Percentiles rank a stretch among this genome's conserved stretches.
These are phyloP conservation scores for Podaxis carcinomalis DNA, from an alignment of 768 basidiomycete genomes.

Conservation along the genomic window DNA sequence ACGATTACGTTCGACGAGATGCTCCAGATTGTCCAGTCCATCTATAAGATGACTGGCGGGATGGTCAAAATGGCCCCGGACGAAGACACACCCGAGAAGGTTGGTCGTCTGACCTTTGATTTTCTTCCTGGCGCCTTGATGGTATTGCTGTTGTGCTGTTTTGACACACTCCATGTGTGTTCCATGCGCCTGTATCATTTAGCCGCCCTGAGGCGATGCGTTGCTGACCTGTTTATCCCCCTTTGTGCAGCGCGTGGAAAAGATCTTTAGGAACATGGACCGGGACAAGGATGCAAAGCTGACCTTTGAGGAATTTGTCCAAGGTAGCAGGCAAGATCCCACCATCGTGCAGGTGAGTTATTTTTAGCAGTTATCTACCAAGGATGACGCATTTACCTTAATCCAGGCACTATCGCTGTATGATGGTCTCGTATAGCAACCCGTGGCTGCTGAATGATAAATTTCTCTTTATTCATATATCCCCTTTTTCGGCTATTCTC, in stretches of 20 bases:
- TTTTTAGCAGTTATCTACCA: slow-evolving; percentile 9
- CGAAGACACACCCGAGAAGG: slow-evolving; percentile 99
- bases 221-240: slow-evolving; percentile 13
- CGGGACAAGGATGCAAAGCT: slow-evolving; percentile 89
- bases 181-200: background rate
- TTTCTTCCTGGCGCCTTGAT: background rate
- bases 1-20: slow-evolving; percentile 98
- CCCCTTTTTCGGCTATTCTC: background rate
- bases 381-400: slow-evolving; percentile 11
- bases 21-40: slow-evolving; percentile 95
- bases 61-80: slow-evolving; percentile 99
- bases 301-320: slow-evolving; percentile 96
- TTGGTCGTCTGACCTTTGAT: slow-evolving; percentile 21
- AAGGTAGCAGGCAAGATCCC: slow-evolving; percentile 98
- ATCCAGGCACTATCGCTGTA: slow-evolving; percentile 87
- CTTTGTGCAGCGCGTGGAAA: slow-evolving; percentile 81
- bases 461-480: background rate
- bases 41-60: slow-evolving; percentile 99
- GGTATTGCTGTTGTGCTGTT: background rate
- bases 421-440: slow-evolving; percentile 79
- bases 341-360: slow-evolving; percentile 89
- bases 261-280: slow-evolving; percentile 99
- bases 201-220: slow-evolving; percentile 6
- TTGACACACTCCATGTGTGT: background rate
- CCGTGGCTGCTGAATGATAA: background rate